Evolutionary conservation across 352 stramenopile genomes (phyloP), one percentile per base, ranked within the genome.

Genomic region (Globisporangium paddicum): DNA sequence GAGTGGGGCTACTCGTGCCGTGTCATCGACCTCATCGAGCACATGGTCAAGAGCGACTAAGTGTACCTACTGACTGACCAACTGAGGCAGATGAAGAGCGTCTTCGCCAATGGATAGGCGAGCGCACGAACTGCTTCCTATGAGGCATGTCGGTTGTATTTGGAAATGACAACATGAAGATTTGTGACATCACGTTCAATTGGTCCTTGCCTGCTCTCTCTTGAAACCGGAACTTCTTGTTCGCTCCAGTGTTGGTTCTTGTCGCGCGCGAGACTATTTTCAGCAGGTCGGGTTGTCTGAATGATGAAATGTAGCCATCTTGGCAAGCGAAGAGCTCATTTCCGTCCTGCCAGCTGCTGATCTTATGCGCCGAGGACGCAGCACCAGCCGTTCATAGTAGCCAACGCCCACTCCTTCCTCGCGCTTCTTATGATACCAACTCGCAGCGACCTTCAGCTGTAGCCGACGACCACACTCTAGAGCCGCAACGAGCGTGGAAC

Each of bases 1-100:
- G 97, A 99, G 77, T 98, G 93, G 82, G 97, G 97, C 65, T 99
- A 99, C 95, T 98, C 84, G 65, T 86, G 84, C 85, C 95, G 96
- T 82, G 86, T 99, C 69, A 75, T 99, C 69, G 96, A 99, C 82
- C 82, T 99, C 66, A 98, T 98, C 71, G 89, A 91, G 83, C 92
- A 99, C 86, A 97, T 98, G 79, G 86, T 90, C 67, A 90, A 90
- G 67, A 86, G 86, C 63, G 94, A 99, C 46, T 88, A 83, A 83
- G 58, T 55, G 14, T 18, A 25, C 35, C 7, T 37, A 16, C 7
- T 37, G 16, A 25, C 0, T 26, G 7, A 16, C 16, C 10, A 48
- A 48, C n/a, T n/a, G n/a, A n/a, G n/a, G n/a, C n/a, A n/a, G n/a
- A n/a, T n/a, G n/a, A n/a, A n/a, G n/a, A n/a, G 44, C 14, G 44